Evolutionary conservation across 2,329 filamentous ascomycete species (phyloP).

Genomic region (Pseudogymnoascus sp.): DNA sequence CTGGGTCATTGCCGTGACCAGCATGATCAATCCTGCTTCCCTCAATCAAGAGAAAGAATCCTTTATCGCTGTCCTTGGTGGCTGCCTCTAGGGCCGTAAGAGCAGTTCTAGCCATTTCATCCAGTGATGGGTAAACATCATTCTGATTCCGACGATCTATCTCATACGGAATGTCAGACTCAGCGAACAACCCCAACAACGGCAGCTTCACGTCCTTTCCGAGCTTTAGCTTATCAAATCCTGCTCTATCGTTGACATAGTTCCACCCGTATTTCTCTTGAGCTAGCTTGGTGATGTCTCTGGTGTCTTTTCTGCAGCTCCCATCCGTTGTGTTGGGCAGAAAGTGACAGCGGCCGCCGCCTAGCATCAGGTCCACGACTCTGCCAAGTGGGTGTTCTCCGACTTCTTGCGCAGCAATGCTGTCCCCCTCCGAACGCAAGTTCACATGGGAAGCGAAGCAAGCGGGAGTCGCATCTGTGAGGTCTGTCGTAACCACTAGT

Average conservation of each 20-base stretch:
- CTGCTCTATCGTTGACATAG: slow-evolving; percentile 62
- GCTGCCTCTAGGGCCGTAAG: slow-evolving; percentile 71
- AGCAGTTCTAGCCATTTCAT: slow-evolving; percentile 83
- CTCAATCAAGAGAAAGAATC: slow-evolving; percentile 98
- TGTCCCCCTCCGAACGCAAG: slow-evolving; percentile 70
- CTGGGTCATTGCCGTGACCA: slow-evolving; percentile 75
- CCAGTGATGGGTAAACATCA: slow-evolving; percentile 75
- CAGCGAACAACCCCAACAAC: slow-evolving; percentile 75
- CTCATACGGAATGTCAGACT: slow-evolving; percentile 80
- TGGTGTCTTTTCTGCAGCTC: slow-evolving; percentile 72
- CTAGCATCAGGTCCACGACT: slow-evolving; percentile 84
- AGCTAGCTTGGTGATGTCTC: slow-evolving; percentile 67
- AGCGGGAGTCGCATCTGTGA: slow-evolving; percentile 93
- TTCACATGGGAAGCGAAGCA: slow-evolving; percentile 89
- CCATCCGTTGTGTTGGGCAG: slow-evolving; percentile 69
- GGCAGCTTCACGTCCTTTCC: slow-evolving; percentile 66
- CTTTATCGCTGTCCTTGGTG: slow-evolving; percentile 74
- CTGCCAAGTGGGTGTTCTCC: slow-evolving; percentile 80
- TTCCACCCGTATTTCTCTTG: slow-evolving; percentile 68
- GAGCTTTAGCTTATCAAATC: slow-evolving; percentile 64
- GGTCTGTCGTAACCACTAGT: slow-evolving; percentile 85
- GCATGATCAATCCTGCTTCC: slow-evolving; percentile 94
- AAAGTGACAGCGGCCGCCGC: slow-evolving; percentile 90
- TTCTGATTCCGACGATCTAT: slow-evolving; percentile 75
- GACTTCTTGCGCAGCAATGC: slow-evolving; percentile 86